Evolutionary conservation across 2,329 filamentous ascomycete genomes (phyloP).

Genomic region (Aspergillus fumigatus): DNA sequence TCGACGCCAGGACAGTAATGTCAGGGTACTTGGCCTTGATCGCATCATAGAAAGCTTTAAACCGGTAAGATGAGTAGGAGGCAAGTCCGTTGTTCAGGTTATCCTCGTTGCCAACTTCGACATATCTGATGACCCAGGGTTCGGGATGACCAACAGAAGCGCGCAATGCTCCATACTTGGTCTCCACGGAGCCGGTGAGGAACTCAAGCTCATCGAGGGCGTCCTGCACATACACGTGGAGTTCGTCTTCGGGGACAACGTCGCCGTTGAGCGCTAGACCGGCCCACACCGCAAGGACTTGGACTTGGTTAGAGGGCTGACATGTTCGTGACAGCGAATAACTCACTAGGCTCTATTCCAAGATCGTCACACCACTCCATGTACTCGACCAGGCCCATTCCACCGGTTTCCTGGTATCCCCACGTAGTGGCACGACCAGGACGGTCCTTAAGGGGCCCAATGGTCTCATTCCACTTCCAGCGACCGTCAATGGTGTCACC

Average conservation of each 20-base stretch:
- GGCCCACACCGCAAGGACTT: constrained; percentile 41
- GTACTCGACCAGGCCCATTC: constrained; percentile 46
- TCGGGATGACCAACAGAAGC: constrained; percentile 57
- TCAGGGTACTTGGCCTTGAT: constrained; percentile 55
- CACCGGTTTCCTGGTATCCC: constrained; percentile 43
- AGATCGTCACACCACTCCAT: constrained; percentile 47
- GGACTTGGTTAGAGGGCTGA: neutral
- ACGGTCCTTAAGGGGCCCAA: constrained; percentile 46
- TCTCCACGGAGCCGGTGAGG: constrained; percentile 23
- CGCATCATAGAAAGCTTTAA: constrained; percentile 56
- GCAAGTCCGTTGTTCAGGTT: constrained; percentile 52
- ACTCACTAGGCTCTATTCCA: constrained; percentile 35
- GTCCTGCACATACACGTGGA: constrained; percentile 30
- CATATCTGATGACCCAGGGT: constrained; percentile 57
- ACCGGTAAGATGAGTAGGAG: constrained; percentile 51
- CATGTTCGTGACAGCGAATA: neutral
- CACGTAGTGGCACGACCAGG: constrained; percentile 40
- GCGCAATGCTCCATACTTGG: constrained; percentile 43
- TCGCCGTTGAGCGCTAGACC: constrained; percentile 41
- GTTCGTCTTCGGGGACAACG: constrained; percentile 33
- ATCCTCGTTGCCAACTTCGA: constrained; percentile 67
- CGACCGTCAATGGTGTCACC: constrained; percentile 32
- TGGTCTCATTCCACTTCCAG: constrained; percentile 52
- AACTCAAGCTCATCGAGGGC: constrained; percentile 33
- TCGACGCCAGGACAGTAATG: constrained; percentile 43